Percentiles rank a stretch among this genome's conserved stretches.
Evolutionary conservation across 1,284 basidiomycete species (phyloP).

Genomic region (Leccinum subspadiceum): DNA sequence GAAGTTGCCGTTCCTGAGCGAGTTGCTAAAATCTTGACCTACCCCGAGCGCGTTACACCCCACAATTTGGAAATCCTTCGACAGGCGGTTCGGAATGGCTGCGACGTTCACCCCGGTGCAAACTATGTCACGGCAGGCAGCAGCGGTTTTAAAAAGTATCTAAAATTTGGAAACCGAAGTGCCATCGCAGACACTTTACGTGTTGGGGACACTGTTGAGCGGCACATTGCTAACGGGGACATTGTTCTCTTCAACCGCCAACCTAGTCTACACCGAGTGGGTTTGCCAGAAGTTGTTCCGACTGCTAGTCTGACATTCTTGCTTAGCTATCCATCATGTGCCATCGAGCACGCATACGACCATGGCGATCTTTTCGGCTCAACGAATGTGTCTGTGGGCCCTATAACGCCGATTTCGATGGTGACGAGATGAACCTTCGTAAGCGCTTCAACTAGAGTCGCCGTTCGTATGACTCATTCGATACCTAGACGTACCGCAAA

Average conservation of each 20-base stretch:
- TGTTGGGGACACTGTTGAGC: slow-evolving; percentile 88
- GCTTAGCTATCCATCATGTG: slow-evolving; percentile 96
- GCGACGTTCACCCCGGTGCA: slow-evolving; percentile 92
- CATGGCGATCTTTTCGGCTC: slow-evolving; percentile 96
- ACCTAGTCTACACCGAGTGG: slow-evolving; percentile 92
- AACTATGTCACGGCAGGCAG: slow-evolving; percentile 87
- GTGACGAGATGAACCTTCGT: slow-evolving; percentile 99
- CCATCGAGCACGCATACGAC: slow-evolving; percentile 88
- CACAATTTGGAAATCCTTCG: slow-evolving; percentile 87
- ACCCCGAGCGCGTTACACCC: slow-evolving; percentile 91
- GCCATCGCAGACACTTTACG: slow-evolving; percentile 77
- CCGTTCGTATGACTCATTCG: slow-evolving; percentile 3
- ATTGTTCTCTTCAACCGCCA: slow-evolving; percentile 99
- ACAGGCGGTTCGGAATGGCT: slow-evolving; percentile 84
- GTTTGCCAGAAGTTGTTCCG: slow-evolving; percentile 4
- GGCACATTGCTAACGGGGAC: slow-evolving; percentile 95
- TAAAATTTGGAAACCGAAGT: slow-evolving; percentile 77
- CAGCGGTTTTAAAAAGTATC: slow-evolving; percentile 80
- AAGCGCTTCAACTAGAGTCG: slow-evolving; percentile 31
- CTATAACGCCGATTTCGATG: slow-evolving; percentile 99
- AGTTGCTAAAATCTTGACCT: slow-evolving; percentile 94
- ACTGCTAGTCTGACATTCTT: slow-evolving; percentile 4
- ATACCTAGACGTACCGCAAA: slow-evolving; percentile 89
- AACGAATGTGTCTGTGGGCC: slow-evolving; percentile 99
- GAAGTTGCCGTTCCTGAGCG: slow-evolving; percentile 97